Evolutionary conservation across 805 yeast species (phyloP).

Genomic region (Spencermartinsiella europaea): DNA sequence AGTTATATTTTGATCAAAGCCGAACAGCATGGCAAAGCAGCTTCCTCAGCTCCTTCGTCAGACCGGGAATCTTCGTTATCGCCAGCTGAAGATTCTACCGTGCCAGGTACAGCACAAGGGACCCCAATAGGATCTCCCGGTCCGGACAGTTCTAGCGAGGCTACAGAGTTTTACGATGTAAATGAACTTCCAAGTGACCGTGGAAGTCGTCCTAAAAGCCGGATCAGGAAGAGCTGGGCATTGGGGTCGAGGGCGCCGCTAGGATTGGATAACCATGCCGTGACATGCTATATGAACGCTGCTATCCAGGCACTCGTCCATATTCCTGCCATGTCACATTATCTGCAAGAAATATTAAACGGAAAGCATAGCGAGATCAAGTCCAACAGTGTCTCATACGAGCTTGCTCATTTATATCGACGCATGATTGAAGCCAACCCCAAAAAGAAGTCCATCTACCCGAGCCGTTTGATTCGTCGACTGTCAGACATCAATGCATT

Average conservation of each 20-base stretch:
- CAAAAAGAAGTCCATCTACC: constrained; percentile 51
- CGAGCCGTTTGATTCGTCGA: constrained; percentile 63
- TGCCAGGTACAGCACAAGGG: background rate
- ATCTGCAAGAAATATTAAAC: constrained; percentile 58
- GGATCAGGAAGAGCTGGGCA: constrained; percentile 66
- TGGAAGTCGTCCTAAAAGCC: constrained; percentile 55
- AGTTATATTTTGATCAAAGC: constrained; percentile 42
- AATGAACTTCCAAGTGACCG: constrained; percentile 54
- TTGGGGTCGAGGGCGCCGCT: constrained; percentile 42
- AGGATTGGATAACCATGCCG: constrained; percentile 87
- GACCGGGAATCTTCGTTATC: background rate
- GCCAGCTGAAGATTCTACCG: background rate
- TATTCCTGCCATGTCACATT: constrained; percentile 85
- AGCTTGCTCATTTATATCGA: constrained; percentile 27
- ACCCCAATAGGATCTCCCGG: constrained; percentile 1
- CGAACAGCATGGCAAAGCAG: constrained; percentile 3
- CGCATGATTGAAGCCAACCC: constrained; percentile 25
- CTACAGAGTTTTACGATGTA: constrained; percentile 47
- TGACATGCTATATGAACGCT: constrained; percentile 93
- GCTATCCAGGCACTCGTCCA: constrained; percentile 90
- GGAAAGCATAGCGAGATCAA: constrained; percentile 40
- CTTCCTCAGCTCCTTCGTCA: too few species aligned
- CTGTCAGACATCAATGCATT: constrained; percentile 83
- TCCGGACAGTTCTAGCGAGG: constrained; percentile 16
- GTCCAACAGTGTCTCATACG: constrained; percentile 26